Evolutionary conservation across 1,284 basidiomycete genomes (phyloP).

Genomic region (Cyathus pygmaeus): DNA sequence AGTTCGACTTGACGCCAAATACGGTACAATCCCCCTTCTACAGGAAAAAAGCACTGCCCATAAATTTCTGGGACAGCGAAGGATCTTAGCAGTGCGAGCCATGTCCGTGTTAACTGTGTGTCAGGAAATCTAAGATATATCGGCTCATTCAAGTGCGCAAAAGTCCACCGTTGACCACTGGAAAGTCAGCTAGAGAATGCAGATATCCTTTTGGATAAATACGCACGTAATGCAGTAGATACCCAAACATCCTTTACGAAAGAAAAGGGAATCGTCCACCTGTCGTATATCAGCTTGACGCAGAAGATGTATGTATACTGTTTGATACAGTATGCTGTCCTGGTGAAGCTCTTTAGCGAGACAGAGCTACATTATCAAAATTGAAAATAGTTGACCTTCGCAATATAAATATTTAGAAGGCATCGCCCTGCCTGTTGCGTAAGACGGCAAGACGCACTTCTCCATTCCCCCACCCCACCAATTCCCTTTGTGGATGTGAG

Average conservation of each 20-base stretch:
- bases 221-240: slow-evolving; percentile 71
- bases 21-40: slow-evolving; percentile 79
- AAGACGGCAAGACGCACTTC: slow-evolving; percentile 74
- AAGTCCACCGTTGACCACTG: slow-evolving; percentile 71
- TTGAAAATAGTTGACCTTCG: slow-evolving; percentile 57
- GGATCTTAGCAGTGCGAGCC: slow-evolving; percentile 79
- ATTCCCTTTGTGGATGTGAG: slow-evolving; percentile 65
- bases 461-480: slow-evolving; percentile 69
- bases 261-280: slow-evolving; percentile 76
- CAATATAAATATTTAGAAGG: slow-evolving; percentile 76
- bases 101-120: slow-evolving; percentile 68
- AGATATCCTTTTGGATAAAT: neutral
- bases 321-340: slow-evolving; percentile 78
- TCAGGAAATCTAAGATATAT: slow-evolving; percentile 75
- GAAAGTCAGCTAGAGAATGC: slow-evolving; percentile 3
- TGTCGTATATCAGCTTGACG: slow-evolving; percentile 79
- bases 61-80: slow-evolving; percentile 83
- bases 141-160: slow-evolving; percentile 65
- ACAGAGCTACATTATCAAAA: too few relatives aligned
- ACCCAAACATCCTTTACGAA: slow-evolving; percentile 73
- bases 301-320: slow-evolving; percentile 74
- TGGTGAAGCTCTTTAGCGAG: slow-evolving; percentile 34
- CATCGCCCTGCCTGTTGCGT: slow-evolving; percentile 73
- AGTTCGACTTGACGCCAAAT: slow-evolving; percentile 86
- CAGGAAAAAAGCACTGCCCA: slow-evolving; percentile 64